These are phyloP conservation scores for Paramecium tetraurelia DNA, from an alignment of 73 alveolate genomes.

Conservation along the genomic window DNA sequence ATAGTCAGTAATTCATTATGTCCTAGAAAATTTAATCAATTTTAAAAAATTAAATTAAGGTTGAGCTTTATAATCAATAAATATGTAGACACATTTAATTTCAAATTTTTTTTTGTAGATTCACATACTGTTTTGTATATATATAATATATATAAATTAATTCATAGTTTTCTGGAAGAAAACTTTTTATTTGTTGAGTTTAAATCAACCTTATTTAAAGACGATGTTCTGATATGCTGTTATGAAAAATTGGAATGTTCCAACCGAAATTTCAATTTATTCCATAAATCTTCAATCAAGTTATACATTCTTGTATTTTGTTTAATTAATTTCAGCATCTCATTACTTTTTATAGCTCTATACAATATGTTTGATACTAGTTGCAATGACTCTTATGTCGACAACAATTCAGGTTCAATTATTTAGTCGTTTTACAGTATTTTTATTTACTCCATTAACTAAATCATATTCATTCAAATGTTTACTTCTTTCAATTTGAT, in stretches of 20 bases:
- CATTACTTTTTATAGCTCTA: slow-evolving; percentile 40
- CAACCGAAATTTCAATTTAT: not conserved
- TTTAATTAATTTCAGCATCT: slow-evolving; percentile 12
- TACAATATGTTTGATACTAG: not conserved
- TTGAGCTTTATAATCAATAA: slow-evolving; percentile 50
- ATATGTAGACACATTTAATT: not conserved
- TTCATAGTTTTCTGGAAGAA: not conserved
- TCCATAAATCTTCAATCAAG: slow-evolving; percentile 1
- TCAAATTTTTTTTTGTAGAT: not conserved
- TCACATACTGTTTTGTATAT: not conserved
- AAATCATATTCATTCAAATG: not conserved
- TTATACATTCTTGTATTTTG: not conserved
- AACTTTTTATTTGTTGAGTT: slow-evolving; percentile 43
- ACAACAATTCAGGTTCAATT: slow-evolving; percentile 30
- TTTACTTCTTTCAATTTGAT: slow-evolving; percentile 6
- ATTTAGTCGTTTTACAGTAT: not conserved
- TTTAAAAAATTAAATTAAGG: slow-evolving; percentile 69
- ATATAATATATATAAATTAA: not conserved
- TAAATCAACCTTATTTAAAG: not conserved
- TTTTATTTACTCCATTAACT: slow-evolving; percentile 34
- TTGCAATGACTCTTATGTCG: not conserved
- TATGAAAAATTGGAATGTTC: slow-evolving; percentile 18
- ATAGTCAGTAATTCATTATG: slow-evolving; percentile 82
- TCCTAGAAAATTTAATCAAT: slow-evolving; percentile 83
- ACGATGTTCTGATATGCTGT: not conserved